A percentile compares a stretch with the other conserved stretches of the same genome.
These are phyloP conservation scores for Arthrobotrys iridis DNA, from an alignment of 2,329 filamentous ascomycete genomes.

Conservation along the genomic window DNA sequence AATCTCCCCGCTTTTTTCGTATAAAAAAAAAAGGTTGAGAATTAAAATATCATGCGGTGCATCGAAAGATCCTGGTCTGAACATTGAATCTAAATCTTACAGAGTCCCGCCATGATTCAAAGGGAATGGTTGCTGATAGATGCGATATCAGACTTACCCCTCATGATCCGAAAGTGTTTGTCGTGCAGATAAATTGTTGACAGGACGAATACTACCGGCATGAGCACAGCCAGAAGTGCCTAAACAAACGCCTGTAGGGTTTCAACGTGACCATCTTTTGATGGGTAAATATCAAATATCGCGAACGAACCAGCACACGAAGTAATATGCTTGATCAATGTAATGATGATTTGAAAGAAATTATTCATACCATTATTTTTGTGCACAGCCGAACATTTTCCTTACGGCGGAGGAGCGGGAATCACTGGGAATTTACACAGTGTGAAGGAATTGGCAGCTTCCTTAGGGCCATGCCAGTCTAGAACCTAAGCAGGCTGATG, in stretches of 20 bases:
- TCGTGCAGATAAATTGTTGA: slow-evolving; percentile 14
- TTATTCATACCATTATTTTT: not conserved
- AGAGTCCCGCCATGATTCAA: not conserved
- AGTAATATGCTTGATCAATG: not conserved
- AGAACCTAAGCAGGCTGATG: slow-evolving; percentile 19
- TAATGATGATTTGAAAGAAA: not conserved
- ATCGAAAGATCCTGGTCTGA: slow-evolving; percentile 34
- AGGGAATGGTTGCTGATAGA: not conserved
- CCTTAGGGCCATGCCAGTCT: slow-evolving; percentile 19
- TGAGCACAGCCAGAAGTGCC: slow-evolving; percentile 3
- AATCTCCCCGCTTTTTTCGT: slow-evolving; percentile 23
- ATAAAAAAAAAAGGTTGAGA: not conserved
- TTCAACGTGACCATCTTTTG: slow-evolving; percentile 4
- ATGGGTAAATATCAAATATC: slow-evolving; percentile 22
- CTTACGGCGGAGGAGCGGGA: too few relatives aligned
- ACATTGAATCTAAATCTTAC: slow-evolving; percentile 9
- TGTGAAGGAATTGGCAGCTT: not conserved
- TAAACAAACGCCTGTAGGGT: slow-evolving; percentile 19
- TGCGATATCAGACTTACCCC: slow-evolving; percentile 37
- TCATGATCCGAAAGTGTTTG: slow-evolving; percentile 16
- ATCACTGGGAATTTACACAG: too few relatives aligned
- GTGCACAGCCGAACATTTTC: not conserved
- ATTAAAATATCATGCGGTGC: slow-evolving; percentile 34
- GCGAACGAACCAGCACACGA: slow-evolving; percentile 6
- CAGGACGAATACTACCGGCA: slow-evolving; percentile 20